Evolutionary conservation across 495 filamentous ascomycete species (phyloP), one percentile per base, ranked within the genome.

Genomic region (Tetracladium marchalianum): DNA sequence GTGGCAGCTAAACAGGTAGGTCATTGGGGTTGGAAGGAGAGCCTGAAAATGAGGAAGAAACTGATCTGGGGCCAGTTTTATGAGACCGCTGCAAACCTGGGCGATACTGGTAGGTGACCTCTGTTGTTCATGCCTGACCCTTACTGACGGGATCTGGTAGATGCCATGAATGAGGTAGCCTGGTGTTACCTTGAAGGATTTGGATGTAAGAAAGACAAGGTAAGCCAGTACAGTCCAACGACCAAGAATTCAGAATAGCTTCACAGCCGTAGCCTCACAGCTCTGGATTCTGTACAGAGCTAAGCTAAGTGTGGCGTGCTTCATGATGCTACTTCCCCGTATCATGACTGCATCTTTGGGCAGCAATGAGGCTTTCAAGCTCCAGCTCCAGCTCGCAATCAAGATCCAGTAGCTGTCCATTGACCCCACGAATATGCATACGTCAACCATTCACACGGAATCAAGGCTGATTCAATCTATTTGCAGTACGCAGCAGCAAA

Each of bases 141-240:
- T 39, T 17, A 53, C 47, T 53, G 18, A 50, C 38, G 32, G 24
- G 22, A 27, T 31, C 38, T 46, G 39, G 43, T 53, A 76, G 92
- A 99, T 70, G 93, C 90, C 38, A 95, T 96, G 89, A 94, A 95
- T 61, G 90, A 95, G 62, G 82, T 83, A 53, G 92, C 83, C 18
- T 93, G 89, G 87, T 99, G 93, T 66, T 97, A 93, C 69, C 62
- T 90, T 15, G 85, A 95, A 58, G 92, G 92, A 11, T 95, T 93
- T 64, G 92, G 92, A 18, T 85, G 84, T 47, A 88, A 85, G 65
- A 99, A 97, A 65, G 87, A 97, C 66, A 95, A 93, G 85, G 92
- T 96, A 68, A 61, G 86, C 81, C 15, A 35, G 17, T 24, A 34
- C 32, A 15, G 2, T 18, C 31, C 35, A 22, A 35, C 19, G n/a